Conservation (phyloP, 768 basidiomycete species). For the Hemileccinum impolitum region DNA sequence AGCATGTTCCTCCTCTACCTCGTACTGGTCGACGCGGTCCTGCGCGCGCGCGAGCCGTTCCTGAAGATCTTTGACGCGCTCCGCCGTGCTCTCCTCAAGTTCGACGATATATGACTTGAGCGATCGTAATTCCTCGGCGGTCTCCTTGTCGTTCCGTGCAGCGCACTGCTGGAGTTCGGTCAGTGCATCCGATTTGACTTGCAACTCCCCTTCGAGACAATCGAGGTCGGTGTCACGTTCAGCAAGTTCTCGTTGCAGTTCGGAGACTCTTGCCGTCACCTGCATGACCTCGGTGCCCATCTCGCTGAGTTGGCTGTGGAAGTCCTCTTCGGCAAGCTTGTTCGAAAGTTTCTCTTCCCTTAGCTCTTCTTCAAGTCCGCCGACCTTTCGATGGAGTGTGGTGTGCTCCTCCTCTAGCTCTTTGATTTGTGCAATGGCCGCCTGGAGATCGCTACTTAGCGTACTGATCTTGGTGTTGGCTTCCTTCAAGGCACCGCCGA, state of each 20-base stretch:
- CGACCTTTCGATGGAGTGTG: constrained; percentile 47
- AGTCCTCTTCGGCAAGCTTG: constrained; percentile 37
- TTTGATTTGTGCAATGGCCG: constrained; percentile 50
- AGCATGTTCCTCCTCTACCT: constrained; percentile 45
- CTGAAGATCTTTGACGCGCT: constrained; percentile 56
- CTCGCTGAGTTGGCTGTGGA: constrained; percentile 33
- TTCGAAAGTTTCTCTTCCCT: constrained; percentile 47
- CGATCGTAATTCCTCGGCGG: constrained; percentile 34
- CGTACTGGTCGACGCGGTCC: constrained; percentile 43
- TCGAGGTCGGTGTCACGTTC: constrained; percentile 32
- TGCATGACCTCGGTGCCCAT: constrained; percentile 30
- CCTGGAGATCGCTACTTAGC: constrained; percentile 53
- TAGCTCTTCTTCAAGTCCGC: constrained; percentile 55
- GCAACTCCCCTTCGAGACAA: constrained; percentile 43
- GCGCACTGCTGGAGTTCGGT: constrained; percentile 23
- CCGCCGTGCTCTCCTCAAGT: constrained; percentile 54
- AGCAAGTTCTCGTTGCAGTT: constrained; percentile 45
- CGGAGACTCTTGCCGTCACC: constrained; percentile 34
- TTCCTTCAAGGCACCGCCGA: constrained; percentile 63
- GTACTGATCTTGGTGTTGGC: constrained; percentile 59
- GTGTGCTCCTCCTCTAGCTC: constrained; percentile 62
- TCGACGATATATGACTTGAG: constrained; percentile 52
- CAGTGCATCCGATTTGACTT: constrained; percentile 28
- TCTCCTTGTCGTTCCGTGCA: constrained; percentile 24
- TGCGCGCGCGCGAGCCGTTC: constrained; percentile 46